Conservation (phyloP, 371 early-diverging fungal genomes). For the Syncephalastrum monosporum region DNA sequence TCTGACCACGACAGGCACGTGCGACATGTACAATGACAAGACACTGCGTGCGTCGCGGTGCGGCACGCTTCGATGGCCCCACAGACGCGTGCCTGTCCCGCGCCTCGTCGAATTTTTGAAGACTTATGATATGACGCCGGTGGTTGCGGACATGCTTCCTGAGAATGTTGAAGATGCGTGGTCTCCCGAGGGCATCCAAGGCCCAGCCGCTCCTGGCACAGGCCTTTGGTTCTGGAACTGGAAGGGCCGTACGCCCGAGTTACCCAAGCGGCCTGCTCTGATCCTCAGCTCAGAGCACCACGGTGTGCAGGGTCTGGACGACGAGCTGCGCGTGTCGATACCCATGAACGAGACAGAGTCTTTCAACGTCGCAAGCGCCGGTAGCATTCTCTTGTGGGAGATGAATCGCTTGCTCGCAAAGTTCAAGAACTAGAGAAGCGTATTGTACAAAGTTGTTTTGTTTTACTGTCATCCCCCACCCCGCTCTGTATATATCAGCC, state of each 20-base stretch:
- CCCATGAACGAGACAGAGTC: slow-evolving; percentile 58
- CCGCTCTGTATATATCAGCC: slow-evolving; percentile 4
- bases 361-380: slow-evolving; percentile 54
- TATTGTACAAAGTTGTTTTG: no score
- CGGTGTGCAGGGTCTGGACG: slow-evolving; percentile 36
- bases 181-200: slow-evolving; percentile 21
- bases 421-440: no score
- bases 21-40: slow-evolving; percentile 57
- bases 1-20: slow-evolving; percentile 43
- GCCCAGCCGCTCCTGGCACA: slow-evolving; percentile 3
- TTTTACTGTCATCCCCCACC: not conserved
- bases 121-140: slow-evolving; percentile 37
- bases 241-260: slow-evolving; percentile 9
- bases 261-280: slow-evolving; percentile 48
- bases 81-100: slow-evolving; percentile 16
- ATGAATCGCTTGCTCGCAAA: slow-evolving; percentile 39
- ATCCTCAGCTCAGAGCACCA: slow-evolving; percentile 56
- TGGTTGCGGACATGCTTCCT: slow-evolving; percentile 58
- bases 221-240: slow-evolving; percentile 44
- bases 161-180: slow-evolving; percentile 16
- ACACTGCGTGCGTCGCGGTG: slow-evolving; percentile 53
- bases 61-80: slow-evolving; percentile 44
- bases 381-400: slow-evolving; percentile 58
- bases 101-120: slow-evolving; percentile 32
- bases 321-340: slow-evolving; percentile 52